Conservation (phyloP, 345 rosid species). For the Barbarea vulgaris region DNA sequence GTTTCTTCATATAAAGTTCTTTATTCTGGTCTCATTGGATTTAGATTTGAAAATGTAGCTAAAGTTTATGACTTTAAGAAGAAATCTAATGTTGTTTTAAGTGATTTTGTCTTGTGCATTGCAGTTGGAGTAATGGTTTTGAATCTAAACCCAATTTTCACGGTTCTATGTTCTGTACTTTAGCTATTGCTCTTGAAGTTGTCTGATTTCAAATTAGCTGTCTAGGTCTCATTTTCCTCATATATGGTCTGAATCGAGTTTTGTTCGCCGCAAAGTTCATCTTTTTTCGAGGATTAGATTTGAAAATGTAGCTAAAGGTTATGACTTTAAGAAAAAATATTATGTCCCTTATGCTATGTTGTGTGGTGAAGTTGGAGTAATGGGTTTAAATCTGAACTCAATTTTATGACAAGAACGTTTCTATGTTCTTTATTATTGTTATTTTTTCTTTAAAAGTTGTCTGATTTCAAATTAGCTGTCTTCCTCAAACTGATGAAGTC, state of each 20-base stretch:
- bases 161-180: constrained; percentile 16
- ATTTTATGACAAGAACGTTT: no score
- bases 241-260: not conserved
- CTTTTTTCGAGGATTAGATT: not conserved
- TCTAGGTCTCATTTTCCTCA: not conserved
- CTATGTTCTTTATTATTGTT: no score
- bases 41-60: not conserved
- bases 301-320: no score
- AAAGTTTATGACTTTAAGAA: not conserved
- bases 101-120: not conserved
- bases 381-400: no score
- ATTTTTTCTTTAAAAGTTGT: no score
- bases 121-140: constrained; percentile 8
- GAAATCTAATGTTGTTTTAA: no score
- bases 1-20: not conserved
- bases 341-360: no score
- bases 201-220: not conserved
- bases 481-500: no score
- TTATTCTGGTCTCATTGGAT: not conserved
- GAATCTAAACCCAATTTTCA: constrained; percentile 7
- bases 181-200: not conserved
- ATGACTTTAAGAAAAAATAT: no score
- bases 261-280: no score
- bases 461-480: no score
- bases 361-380: no score